Base-by-base conservation (phyloP, 805 yeast genomes). In the Sporopachydermia lactativora region DNA sequence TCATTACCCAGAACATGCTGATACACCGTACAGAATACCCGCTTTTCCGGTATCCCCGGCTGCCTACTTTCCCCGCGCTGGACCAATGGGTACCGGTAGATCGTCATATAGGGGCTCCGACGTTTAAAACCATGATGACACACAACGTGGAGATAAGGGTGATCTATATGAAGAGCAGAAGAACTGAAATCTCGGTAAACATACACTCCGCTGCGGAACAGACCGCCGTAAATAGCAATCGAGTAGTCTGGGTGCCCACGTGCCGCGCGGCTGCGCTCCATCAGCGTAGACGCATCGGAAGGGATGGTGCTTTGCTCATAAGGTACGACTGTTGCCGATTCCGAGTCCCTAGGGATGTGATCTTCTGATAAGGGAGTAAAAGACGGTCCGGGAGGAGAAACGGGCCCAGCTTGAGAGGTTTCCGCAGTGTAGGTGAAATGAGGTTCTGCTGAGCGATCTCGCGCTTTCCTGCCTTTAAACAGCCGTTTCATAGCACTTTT, bases 211-310 rank as follows among this genome's bases (percentile, higher is more conserved):
- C 31, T 24, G 8, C n/a, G 8, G 31, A 24, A 24, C n/a, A 24
- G n/a, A 24, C 31, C n/a, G 31, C 31, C 31, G n/a, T 24, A 24
- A 24, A 24, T 24, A 24, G 31, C 31, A 8, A 24, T 24, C n/a
- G 31, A 24, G n/a, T 24, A 24, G n/a, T 24, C 31, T 8, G 31
- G 31, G n/a, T 24, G 8, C 31, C 31, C 31, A 8, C 31, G 8
- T 8, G 31, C 31, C 8, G 8, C n/a, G n/a, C 31, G 31, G 13
- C n/a, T 8, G 8, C 31, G 8, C n/a, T 24, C 31, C n/a, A 24
- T 8, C 31, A 24, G n/a, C n/a, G 31, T 24, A 8, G 31, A 24
- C n/a, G 31, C 31, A 24, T 24, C 31, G n/a, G 31, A 8, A 8
- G 31, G n/a, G n/a, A n/a, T n/a, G n/a, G n/a, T n/a, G n/a, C n/a